These are phyloP conservation scores for Calocybe cyanea DNA, from an alignment of 768 basidiomycete genomes.

Conservation along the genomic window DNA sequence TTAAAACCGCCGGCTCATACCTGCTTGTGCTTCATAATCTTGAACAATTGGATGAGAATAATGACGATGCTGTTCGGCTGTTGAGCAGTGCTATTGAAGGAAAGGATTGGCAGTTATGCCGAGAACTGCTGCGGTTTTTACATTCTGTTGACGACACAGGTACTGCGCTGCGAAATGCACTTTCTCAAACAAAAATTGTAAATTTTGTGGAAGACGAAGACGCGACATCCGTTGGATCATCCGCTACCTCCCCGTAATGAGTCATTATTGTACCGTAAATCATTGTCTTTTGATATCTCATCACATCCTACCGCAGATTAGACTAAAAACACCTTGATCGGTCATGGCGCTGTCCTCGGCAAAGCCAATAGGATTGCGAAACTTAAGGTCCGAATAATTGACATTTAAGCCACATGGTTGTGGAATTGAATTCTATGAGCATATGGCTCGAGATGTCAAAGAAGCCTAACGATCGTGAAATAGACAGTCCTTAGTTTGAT, in stretches of 20 bases:
- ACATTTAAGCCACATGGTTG: conserved; percentile 1
- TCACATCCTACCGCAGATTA: too few species aligned
- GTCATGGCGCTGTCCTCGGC: neutral
- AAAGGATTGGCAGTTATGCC: conserved; percentile 87
- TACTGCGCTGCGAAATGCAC: conserved; percentile 56
- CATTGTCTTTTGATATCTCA: too few species aligned
- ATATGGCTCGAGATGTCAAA: too few species aligned
- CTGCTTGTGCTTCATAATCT: conserved; percentile 91
- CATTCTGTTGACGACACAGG: conserved; percentile 91
- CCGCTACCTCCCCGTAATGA: too few species aligned
- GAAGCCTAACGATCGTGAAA: too few species aligned
- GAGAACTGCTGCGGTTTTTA: conserved; percentile 88
- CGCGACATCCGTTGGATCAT: too few species aligned
- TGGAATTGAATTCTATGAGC: neutral
- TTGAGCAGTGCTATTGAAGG: conserved; percentile 70
- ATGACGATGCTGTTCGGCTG: conserved; percentile 77
- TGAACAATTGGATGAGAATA: conserved; percentile 80
- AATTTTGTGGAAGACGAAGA: conserved; percentile 13
- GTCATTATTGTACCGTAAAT: too few species aligned
- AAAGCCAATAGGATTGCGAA: neutral
- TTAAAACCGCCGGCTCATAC: conserved; percentile 91
- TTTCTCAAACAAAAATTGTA: conserved; percentile 31
- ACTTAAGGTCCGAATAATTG: neutral
- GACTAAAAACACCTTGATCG: neutral
- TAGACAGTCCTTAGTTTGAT: too few species aligned